Percentiles rank a stretch among this genome's conserved stretches.
phyloP scores from a whole-genome alignment of 192 early-diverging fungal genomes.

The Backusella tarrabulga region DNA sequence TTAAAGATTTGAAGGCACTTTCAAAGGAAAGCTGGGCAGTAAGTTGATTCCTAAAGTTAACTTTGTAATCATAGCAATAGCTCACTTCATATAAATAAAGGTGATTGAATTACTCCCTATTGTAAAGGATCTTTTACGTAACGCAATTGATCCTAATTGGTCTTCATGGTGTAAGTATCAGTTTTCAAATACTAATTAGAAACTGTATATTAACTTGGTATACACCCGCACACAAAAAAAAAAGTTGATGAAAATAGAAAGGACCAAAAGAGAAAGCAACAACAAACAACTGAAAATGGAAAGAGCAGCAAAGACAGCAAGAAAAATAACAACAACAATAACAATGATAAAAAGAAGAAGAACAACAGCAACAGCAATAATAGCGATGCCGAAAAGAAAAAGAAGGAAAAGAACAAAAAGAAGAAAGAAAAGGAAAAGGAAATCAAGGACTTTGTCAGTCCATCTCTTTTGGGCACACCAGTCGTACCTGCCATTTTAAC shows the following conservation, averaged over 20 bases:
- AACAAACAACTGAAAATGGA: neutral
- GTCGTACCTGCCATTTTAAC: constrained; percentile 15
- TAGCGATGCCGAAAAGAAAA: neutral
- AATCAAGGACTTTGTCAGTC: neutral
- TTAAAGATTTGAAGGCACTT: constrained; percentile 1
- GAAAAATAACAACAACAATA: neutral
- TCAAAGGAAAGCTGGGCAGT: constrained; percentile 13
- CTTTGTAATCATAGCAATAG: neutral
- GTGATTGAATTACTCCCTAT: constrained; percentile 15
- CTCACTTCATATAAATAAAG: neutral
- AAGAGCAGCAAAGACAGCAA: neutral
- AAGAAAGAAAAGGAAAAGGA: neutral
- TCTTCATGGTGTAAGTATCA: neutral
- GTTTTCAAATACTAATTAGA: neutral
- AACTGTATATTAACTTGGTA: neutral
- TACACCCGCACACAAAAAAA: neutral
- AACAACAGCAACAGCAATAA: neutral
- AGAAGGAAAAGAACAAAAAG: neutral
- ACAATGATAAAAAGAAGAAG: neutral
- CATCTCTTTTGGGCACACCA: constrained; percentile 8
- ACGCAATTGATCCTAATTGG: constrained; percentile 14
- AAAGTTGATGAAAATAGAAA: neutral
- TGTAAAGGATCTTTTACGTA: constrained; percentile 12
- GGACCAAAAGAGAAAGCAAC: neutral
- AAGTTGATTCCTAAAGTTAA: neutral